phyloP scores from a whole-genome alignment of 331 rosid species.

The Saraca asoca region DNA sequence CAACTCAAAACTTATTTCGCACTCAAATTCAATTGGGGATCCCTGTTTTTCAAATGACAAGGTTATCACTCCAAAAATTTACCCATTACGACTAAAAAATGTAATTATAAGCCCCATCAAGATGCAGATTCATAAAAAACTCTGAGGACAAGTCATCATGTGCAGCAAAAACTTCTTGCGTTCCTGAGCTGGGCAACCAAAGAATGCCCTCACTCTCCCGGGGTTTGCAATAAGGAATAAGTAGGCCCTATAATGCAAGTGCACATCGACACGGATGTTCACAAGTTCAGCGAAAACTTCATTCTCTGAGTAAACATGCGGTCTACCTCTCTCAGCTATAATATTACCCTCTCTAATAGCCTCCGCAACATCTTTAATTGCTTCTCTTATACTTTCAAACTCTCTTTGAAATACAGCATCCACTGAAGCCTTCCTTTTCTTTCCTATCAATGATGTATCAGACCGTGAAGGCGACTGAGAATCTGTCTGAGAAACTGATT shows the following conservation, averaged over 20 bases:
- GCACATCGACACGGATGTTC: slow-evolving; percentile 20
- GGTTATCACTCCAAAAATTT: no score
- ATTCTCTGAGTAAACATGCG: slow-evolving; percentile 30
- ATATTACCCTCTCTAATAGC: slow-evolving; percentile 40
- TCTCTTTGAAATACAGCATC: slow-evolving; percentile 25
- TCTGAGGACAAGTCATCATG: no score
- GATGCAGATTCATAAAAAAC: no score
- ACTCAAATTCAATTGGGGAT: no score
- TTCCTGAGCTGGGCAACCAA: slow-evolving; percentile 35
- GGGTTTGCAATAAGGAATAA: slow-evolving; percentile 31
- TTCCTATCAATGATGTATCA: slow-evolving; percentile 33
- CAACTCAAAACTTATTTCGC: no score
- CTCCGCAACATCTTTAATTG: slow-evolving; percentile 28
- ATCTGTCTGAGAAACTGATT: slow-evolving; percentile 32
- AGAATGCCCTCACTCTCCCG: slow-evolving; percentile 37
- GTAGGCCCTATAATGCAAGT: slow-evolving; percentile 31
- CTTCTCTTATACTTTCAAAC: slow-evolving; percentile 28
- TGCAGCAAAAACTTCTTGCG: slow-evolving; percentile 30
- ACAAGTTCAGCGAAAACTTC: slow-evolving; percentile 31
- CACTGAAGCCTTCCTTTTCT: slow-evolving; percentile 30
- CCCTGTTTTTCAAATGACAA: no score
- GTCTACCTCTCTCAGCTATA: slow-evolving; percentile 28
- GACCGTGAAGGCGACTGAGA: slow-evolving; percentile 29
- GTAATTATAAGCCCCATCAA: no score
- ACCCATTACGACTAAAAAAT: no score